Base-by-base conservation (phyloP, 495 filamentous ascomycete species). In the Polyplosphaeria fusca region DNA sequence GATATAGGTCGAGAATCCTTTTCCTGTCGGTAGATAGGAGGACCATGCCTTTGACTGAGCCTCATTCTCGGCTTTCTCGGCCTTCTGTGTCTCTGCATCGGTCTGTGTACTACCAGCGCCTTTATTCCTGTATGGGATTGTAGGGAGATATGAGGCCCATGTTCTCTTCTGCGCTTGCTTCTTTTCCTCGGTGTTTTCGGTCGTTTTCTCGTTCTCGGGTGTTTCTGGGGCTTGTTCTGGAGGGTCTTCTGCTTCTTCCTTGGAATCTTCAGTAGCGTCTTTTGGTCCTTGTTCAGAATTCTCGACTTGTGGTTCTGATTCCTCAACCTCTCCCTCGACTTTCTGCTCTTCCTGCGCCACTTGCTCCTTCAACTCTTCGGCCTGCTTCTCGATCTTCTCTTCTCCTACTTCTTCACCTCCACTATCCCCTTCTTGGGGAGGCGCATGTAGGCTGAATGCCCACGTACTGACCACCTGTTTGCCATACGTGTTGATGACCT, bases 381-480 rank as follows among this genome's bases (percentile, higher is more conserved):
- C 26, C 48, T 57, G 28, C 32, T 61, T 39, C 53, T 52, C 49
- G 16, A 40, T 28, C 24, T 56, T 49, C 25, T 62, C 54, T 9
- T 44, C 46, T 4, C 35, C 50, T 12, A 44, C 32, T 9, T 55
- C 55, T 18, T 66, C 59, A 7, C 63, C 59, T 3, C 46, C 59
- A 40, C 41, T 39, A 9, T 44, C 52, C 12, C 54, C 52, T 30
- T 67, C 43, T 26, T 58, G 52, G 25, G 61, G 65, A 19, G 73
- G 69, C 16, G 68, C 63, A 40, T 60, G 47, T 11, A 75, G 48
- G 0, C 71, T 69, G 52, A 81, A 77, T 0, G 75, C 78, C 74
- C 74, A 80, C 4, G 71, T 74, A 63, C 77, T 76, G n/a, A 79
- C 67, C 4, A 80, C 77, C 67, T 81, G 78, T 14, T 70, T 74